Evolutionary conservation across 192 early-diverging fungal species (phyloP), one percentile per base, ranked within the genome.

Genomic region (Geosiphon pyriformis): DNA sequence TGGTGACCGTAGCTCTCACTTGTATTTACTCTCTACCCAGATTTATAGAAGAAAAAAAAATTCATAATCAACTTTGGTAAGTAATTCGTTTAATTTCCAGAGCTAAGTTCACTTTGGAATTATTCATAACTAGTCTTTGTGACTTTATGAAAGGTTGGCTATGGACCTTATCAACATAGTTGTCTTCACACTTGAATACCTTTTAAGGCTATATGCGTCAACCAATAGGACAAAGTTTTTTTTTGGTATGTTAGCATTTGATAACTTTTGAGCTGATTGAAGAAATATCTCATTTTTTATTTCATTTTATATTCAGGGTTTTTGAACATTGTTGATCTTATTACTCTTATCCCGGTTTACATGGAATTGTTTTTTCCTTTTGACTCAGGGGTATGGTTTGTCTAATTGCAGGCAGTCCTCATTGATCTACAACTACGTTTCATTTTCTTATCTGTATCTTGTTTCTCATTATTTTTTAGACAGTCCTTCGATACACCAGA

Each of bases 291-390:
- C 3, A 20, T 32, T 50, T 52, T 23, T 33, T 51, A 35, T 48
- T 53, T 49, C 15, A 15, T 34, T 49, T 23, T 26, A 23, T 23
- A 23, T 4, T 25, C 54, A 65, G 63, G 20, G 34, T 26, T 37
- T 1, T 10, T 33, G 50, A 65, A 35, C 23, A n/a, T 65, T 20
- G 23, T 65, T 54, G 63, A 65, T 35, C 10, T 54, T 3, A 17
- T 65, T 0, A 33, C 63, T n/a, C 51, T 65, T n/a, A 17, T 53
- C 18, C 63, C 63, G 3, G 51, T 65, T 54, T 65, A 37, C 29
- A 0, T 54, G 6, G 46, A 65, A 35, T n/a, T 42, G 37, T 10
- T 42, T 10, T 10, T 42, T 42, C 37, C 37, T 42, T 10, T 42
- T 15, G 15, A 6, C 6, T 10, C 37, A 42, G 37, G 37, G 37